Base-by-base conservation (phyloP, 805 yeast genomes). In the Zygosaccharomyces kombuchaensis region DNA sequence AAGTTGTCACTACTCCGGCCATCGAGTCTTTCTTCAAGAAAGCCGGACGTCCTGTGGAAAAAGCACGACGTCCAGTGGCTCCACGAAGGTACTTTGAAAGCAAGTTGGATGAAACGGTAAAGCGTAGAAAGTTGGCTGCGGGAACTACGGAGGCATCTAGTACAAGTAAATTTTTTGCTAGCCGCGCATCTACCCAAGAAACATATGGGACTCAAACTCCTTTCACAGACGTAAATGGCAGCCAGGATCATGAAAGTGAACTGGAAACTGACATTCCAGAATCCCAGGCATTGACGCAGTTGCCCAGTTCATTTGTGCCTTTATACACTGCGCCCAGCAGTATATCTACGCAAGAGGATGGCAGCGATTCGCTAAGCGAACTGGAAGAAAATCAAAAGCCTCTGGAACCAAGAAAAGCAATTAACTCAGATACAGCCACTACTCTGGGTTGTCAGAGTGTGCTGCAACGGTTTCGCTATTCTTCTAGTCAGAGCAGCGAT, bases 231-330 rank as follows among this genome's bases (percentile, higher is more conserved):
- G 43, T 27, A 12, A 14, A 45, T 34, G 34, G 40, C 7, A 34
- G 34, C 9, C 36, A 44, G 22, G 40, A 47, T 9, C 39, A 43
- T 17, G 56, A 52, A 8, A 37, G 41, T 23, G 54, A 50, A 6
- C 40, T 53, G 22, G 58, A 56, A 13, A 60, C 67, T 3, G 64
- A 59, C 39, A 42, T 59, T 13, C 59, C 66, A 2, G 62, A 58
- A 23, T 61, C 66, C 9, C 47, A 52, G 34, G 21, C 55, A 7
- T 54, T 64, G 2, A 61, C 66, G 4, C 56, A 60, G 25, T 39
- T 59, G 4, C 52, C 65, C 8, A 60, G 61, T 36, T 53, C 57
- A 1, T 52, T 45, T 29, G 29, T 44, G 6, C 38, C 40, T 6
- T 34, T 31, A 14, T 16, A 34, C 34, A 37, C 41, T 16, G 34